phyloP scores from a whole-genome alignment of 2,329 filamentous ascomycete species.

The Diaporthe humulicola region DNA sequence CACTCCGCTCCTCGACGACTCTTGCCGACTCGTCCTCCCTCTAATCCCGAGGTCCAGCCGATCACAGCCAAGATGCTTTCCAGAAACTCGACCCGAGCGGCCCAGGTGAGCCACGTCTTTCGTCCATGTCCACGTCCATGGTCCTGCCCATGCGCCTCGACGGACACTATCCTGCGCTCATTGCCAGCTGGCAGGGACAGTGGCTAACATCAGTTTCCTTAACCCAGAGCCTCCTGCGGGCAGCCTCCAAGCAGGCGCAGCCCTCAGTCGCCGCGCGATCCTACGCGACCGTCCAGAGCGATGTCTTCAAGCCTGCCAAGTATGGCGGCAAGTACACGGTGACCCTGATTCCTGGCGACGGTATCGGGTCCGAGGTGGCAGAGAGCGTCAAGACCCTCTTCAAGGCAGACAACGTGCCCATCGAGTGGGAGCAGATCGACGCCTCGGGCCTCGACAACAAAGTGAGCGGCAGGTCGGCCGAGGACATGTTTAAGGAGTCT shows the following conservation, averaged over 20 bases:
- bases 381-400: slow-evolving; percentile 98
- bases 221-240: slow-evolving; percentile 64
- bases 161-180: slow-evolving; percentile 2
- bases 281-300: slow-evolving; percentile 88
- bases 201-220: slow-evolving; percentile 45
- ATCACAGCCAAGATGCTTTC: slow-evolving; percentile 65
- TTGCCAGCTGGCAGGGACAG: slow-evolving; percentile 28
- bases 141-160: background rate
- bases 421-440: slow-evolving; percentile 98
- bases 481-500: slow-evolving; percentile 95
- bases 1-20: background rate
- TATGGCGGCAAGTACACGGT: slow-evolving; percentile 99
- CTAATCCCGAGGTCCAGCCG: slow-evolving; percentile 31
- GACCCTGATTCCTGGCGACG: slow-evolving; percentile 97
- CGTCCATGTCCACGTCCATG: no score
- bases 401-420: slow-evolving; percentile 96
- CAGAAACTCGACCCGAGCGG: slow-evolving; percentile 68
- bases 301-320: slow-evolving; percentile 99
- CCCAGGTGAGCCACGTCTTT: slow-evolving; percentile 63
- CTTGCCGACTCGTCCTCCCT: background rate
- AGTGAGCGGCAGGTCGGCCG: slow-evolving; percentile 77
- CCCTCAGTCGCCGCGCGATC: slow-evolving; percentile 60
- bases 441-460: slow-evolving; percentile 91
- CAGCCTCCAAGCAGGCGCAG: slow-evolving; percentile 61
- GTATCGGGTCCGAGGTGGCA: slow-evolving; percentile 96